phyloP scores from a whole-genome alignment of 768 basidiomycete species.

The Jaapia argillacea region DNA sequence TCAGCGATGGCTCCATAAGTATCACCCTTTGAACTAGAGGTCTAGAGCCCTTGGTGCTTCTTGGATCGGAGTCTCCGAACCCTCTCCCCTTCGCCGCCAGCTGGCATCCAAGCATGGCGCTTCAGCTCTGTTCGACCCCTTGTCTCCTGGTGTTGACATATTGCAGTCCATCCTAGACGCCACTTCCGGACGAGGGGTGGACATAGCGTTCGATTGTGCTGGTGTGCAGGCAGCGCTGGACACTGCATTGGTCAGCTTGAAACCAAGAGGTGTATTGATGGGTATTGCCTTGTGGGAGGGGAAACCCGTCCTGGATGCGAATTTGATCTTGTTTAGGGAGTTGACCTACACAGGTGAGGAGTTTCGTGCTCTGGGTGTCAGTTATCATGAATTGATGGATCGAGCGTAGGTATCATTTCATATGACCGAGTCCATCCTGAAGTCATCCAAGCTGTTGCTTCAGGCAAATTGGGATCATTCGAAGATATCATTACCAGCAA shows the following conservation, averaged over 20 bases:
- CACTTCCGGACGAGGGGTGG: conserved; percentile 32
- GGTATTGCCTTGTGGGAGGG: conserved; percentile 36
- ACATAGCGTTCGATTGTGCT: conserved; percentile 38
- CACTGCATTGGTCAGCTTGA: conserved; percentile 24
- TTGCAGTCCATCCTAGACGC: no score
- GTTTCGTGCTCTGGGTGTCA: no score
- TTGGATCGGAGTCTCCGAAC: no score
- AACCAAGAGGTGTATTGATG: conserved; percentile 27
- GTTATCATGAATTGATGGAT: no score
- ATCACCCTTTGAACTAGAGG: no score
- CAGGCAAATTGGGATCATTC: conserved; percentile 27
- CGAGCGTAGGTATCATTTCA: conserved; percentile 22
- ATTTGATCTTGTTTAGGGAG: conserved; percentile 26
- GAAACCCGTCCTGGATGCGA: conserved; percentile 24
- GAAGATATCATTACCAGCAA: conserved; percentile 32
- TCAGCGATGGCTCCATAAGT: no score
- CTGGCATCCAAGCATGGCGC: no score
- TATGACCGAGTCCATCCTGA: conserved; percentile 30
- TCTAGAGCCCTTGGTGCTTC: no score
- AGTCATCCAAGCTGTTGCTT: conserved; percentile 26
- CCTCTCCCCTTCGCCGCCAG: no score
- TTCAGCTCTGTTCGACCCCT: no score
- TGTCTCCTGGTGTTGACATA: no score
- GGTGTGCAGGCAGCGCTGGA: conserved; percentile 29
- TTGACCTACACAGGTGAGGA: conserved; percentile 27